These are phyloP conservation scores for Phanerodontia chrysosporium DNA, from an alignment of 768 basidiomycete species.

Conservation along the genomic window DNA sequence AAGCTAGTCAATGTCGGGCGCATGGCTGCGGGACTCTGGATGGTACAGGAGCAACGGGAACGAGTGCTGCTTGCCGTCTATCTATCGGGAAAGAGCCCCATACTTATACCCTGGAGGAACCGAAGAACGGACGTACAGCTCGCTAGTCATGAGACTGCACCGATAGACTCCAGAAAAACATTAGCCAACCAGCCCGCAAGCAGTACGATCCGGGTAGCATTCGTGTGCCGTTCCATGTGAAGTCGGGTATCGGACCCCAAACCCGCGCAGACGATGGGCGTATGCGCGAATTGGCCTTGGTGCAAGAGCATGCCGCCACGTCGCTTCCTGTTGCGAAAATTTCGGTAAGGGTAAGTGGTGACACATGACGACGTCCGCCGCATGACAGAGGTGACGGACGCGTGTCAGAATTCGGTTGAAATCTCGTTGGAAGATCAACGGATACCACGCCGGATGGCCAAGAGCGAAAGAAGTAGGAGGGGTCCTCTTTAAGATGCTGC, in stretches of 20 bases:
- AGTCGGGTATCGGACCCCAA: background rate
- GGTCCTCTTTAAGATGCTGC: too few species aligned
- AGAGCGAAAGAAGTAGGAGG: background rate
- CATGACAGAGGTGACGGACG: background rate
- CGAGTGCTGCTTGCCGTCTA: background rate
- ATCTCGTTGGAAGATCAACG: background rate
- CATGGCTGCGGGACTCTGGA: background rate
- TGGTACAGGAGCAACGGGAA: background rate
- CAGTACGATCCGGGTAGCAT: background rate
- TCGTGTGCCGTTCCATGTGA: background rate
- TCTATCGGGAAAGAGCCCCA: background rate
- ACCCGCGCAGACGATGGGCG: background rate
- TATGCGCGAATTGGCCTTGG: background rate
- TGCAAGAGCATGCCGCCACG: background rate
- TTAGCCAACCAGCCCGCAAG: background rate
- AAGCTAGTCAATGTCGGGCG: conserved; percentile 1
- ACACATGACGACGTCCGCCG: background rate
- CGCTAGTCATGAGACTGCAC: background rate
- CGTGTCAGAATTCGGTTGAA: background rate
- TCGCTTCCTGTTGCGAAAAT: background rate
- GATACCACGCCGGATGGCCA: background rate
- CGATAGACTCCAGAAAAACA: background rate
- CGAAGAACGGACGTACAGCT: background rate
- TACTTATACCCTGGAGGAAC: background rate
- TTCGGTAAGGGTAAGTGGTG: background rate